Percentiles rank a stretch among this genome's conserved stretches.
Evolutionary conservation across 495 filamentous ascomycete species (phyloP).

Genomic region (Penicilliopsis zonata): DNA sequence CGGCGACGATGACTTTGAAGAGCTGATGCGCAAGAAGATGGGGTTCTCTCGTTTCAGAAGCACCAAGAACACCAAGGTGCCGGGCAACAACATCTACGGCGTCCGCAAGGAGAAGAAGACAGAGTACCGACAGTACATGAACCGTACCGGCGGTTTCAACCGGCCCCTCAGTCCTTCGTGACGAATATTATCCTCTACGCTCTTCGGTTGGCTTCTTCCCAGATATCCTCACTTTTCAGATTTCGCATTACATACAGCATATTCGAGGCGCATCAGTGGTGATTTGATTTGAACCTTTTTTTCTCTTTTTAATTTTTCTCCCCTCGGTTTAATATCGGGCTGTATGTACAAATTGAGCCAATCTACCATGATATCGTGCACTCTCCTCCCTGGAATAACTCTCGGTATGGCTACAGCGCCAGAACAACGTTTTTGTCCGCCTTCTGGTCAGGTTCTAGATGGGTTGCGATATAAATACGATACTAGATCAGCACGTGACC

Average conservation of each 20-base stretch:
- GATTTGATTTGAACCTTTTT: slow-evolving; percentile 1
- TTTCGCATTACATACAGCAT: slow-evolving; percentile 1
- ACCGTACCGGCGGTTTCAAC: slow-evolving; percentile 93
- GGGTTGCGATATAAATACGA: no score
- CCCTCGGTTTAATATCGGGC: no score
- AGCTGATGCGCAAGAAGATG: slow-evolving; percentile 71
- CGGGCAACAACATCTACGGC: slow-evolving; percentile 75
- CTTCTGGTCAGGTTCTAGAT: no score
- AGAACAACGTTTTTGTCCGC: no score
- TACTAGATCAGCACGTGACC: no score
- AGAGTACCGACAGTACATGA: slow-evolving; percentile 98
- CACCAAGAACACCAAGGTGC: slow-evolving; percentile 84
- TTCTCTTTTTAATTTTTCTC: not conserved
- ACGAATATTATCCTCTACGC: slow-evolving; percentile 5
- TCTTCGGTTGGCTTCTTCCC: not conserved
- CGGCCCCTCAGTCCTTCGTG: slow-evolving; percentile 61
- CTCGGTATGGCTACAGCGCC: no score
- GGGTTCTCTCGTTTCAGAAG: slow-evolving; percentile 77
- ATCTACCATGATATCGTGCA: no score
- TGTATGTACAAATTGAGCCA: no score
- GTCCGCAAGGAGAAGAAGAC: slow-evolving; percentile 91
- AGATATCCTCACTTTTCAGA: slow-evolving; percentile 2
- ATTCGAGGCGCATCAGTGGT: slow-evolving; percentile 1
- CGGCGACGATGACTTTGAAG: slow-evolving; percentile 56
- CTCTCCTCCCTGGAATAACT: no score